Percentiles rank a stretch among this genome's conserved stretches.
Conservation (phyloP, 2,329 filamentous ascomycete species). For the Cladorrhinum sp. region DNA sequence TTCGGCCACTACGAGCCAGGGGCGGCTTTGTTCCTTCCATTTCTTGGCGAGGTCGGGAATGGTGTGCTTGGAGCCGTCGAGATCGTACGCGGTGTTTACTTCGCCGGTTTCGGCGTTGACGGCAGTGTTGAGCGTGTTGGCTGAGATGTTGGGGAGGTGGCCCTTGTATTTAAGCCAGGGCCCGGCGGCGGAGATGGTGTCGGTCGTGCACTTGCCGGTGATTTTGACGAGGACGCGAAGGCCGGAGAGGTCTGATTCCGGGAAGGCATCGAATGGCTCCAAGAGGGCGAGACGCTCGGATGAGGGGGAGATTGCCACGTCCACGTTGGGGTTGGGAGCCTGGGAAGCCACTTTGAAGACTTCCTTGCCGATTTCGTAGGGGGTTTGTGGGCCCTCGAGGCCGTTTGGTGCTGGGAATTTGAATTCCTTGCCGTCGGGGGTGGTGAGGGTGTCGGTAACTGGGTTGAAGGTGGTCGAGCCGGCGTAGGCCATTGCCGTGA, state of each 20-base stretch:
- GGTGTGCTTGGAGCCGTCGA: conserved; percentile 68
- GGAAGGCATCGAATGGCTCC: conserved; percentile 86
- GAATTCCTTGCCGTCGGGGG: conserved; percentile 77
- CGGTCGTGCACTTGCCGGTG: conserved; percentile 95
- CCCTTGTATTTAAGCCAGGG: conserved; percentile 99
- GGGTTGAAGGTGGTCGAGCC: conserved; percentile 95
- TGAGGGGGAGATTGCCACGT: conserved; percentile 78
- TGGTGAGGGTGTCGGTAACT: conserved; percentile 78
- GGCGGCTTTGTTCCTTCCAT: conserved; percentile 72
- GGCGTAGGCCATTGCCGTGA: conserved; percentile 93
- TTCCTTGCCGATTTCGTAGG: conserved; percentile 76
- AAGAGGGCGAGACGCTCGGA: conserved; percentile 87
- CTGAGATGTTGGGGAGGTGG: conserved; percentile 94
- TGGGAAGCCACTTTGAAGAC: conserved; percentile 70
- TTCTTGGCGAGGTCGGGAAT: conserved; percentile 84
- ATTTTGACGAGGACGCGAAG: conserved; percentile 93
- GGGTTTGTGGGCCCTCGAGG: conserved; percentile 55
- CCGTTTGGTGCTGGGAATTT: conserved; percentile 79
- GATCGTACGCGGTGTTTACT: conserved; percentile 88
- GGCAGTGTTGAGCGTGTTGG: conserved; percentile 95
- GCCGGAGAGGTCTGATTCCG: conserved; percentile 66
- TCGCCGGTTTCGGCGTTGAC: conserved; percentile 89
- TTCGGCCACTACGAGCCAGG: conserved; percentile 95
- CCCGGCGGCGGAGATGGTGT: conserved; percentile 97
- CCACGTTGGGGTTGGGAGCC: conserved; percentile 64